These are phyloP conservation scores for Geranium brycei DNA, from an alignment of 345 rosid species.

Conservation along the genomic window DNA sequence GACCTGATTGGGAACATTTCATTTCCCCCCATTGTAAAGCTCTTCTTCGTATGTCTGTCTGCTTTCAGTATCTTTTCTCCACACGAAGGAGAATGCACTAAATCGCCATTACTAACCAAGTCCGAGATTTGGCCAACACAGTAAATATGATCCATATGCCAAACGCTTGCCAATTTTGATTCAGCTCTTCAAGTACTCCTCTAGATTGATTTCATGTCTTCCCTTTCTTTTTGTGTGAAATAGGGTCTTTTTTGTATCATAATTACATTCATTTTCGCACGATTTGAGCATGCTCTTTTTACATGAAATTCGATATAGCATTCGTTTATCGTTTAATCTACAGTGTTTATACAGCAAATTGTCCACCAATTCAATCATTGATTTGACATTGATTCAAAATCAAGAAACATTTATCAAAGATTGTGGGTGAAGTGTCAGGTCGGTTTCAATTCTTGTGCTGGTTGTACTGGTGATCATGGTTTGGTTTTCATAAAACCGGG, in stretches of 20 bases:
- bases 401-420: too few relatives aligned
- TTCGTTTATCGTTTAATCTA: too few relatives aligned
- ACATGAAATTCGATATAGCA: not conserved
- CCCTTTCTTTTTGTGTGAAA: conserved; percentile 13
- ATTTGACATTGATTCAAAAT: too few relatives aligned
- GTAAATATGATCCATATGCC: conserved; percentile 11
- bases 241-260: conserved; percentile 22
- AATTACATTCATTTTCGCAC: conserved; percentile 1
- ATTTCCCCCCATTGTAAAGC: conserved; percentile 16
- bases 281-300: not conserved
- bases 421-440: too few relatives aligned
- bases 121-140: conserved; percentile 8
- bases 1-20: conserved; percentile 14
- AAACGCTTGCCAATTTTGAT: conserved; percentile 11
- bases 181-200: conserved; percentile 14
- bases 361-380: too few relatives aligned
- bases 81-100: not conserved
- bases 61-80: conserved; percentile 8
- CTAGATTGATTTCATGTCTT: too few relatives aligned
- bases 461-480: too few relatives aligned
- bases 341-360: too few relatives aligned
- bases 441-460: too few relatives aligned
- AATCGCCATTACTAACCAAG: not conserved
- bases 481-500: too few relatives aligned
- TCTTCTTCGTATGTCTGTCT: conserved; percentile 12